Evolutionary conservation across 2,329 filamentous ascomycete species (phyloP), one percentile per base, ranked within the genome.

Genomic region (Malbranchea zuffiana): DNA sequence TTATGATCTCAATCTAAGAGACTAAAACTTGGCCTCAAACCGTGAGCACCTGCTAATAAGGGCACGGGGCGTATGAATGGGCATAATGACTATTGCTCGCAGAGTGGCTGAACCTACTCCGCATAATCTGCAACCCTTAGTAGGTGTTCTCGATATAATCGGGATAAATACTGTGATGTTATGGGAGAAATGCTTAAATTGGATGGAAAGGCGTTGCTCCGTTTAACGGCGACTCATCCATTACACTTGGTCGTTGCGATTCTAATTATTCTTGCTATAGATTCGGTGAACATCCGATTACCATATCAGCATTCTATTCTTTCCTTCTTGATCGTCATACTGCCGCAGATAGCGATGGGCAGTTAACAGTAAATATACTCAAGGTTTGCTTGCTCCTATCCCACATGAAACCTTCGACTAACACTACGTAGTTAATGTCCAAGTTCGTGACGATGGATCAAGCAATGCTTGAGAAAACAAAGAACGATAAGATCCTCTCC

Each of bases 391-490:
- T 18, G 20, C n/a, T 23, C 24, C 28, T 17, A 19, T 13, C 5
- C 32, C 35, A 15, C n/a, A 23, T 16, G n/a, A 11, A 26, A 3
- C 4, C 13, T 15, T 24, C 23, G 8, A 39, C 53, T 61, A 41
- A 61, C 40, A 23, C 4, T 34, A 34, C 15, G 25, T 43, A 75
- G 64, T 56, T 76, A 31, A 63, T 78, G 47, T 57, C 64, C 18
- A 63, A 63, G 28, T 75, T 73, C 44, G 65, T 66, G 10, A 76
- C 72, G 5, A 60, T 78, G 47, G 74, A 71, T 39, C 67, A 67
- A 41, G 69, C 72, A 33, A 63, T 69, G 32, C 59, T 78, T 16
- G 68, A 74, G 46, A 74, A 73, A 50, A 75, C 71, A 6, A 75
- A 76, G 46, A 56, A 77, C 19, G 63, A 65, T 37, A 78, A 76